Evolutionary conservation across 1,284 basidiomycete species (phyloP).

Genomic region (Wallemia ichthyophaga): DNA sequence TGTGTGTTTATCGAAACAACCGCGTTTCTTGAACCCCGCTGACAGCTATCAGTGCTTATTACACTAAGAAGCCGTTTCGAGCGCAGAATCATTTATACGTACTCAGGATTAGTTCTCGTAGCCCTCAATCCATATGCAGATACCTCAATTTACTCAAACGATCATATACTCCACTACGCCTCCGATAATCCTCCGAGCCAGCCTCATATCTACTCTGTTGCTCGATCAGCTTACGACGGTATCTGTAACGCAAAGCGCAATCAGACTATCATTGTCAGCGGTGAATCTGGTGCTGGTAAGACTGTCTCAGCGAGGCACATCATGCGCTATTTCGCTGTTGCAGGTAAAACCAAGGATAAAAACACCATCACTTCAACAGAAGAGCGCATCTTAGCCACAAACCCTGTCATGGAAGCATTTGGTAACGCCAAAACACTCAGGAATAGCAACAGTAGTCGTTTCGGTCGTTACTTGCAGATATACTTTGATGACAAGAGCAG

Average conservation of each 20-base stretch:
- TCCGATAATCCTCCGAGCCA: not conserved
- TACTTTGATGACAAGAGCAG: constrained; percentile 19
- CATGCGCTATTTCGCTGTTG: constrained; percentile 22
- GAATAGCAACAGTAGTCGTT: constrained; percentile 21
- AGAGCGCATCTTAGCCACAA: constrained; percentile 7
- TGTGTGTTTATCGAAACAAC: not conserved
- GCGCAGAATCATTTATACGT: not conserved
- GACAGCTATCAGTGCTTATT: not conserved
- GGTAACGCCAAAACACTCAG: constrained; percentile 21
- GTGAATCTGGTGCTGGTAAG: constrained; percentile 19
- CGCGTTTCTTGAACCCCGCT: not conserved
- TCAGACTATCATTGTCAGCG: constrained; percentile 20
- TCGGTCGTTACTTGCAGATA: constrained; percentile 20
- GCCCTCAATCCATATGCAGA: constrained; percentile 19
- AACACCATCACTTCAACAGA: not conserved
- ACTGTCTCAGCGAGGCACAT: constrained; percentile 18
- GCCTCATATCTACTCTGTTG: constrained; percentile 15
- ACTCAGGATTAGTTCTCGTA: constrained; percentile 12
- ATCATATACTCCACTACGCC: constrained; percentile 20
- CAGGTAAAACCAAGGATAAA: constrained; percentile 15
- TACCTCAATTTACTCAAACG: constrained; percentile 11
- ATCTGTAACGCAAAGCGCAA: constrained; percentile 19
- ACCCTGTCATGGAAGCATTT: constrained; percentile 22
- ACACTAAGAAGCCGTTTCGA: not conserved
- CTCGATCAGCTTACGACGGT: constrained; percentile 20